A percentile compares a stretch with the other conserved stretches of the same genome.
phyloP scores from a whole-genome alignment of 73 alveolate species.

The Paramecium sonneborni region DNA sequence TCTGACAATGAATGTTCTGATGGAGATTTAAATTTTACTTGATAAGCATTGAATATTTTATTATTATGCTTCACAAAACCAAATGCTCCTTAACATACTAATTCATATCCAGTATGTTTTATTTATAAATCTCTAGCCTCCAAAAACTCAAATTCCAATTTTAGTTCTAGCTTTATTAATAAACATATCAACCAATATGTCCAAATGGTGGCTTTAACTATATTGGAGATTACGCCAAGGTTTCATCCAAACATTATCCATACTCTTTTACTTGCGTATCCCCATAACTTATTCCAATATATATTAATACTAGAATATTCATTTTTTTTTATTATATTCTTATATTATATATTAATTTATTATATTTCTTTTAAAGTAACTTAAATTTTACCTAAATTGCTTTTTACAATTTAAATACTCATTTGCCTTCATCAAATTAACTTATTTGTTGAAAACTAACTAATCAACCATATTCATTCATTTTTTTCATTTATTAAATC shows the following conservation, averaged over 20 bases:
- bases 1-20: slow-evolving; percentile 56
- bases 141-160: slow-evolving; percentile 26
- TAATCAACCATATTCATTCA: too few relatives aligned
- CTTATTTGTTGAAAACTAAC: not conserved
- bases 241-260: slow-evolving; percentile 41
- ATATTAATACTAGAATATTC: not conserved
- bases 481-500: not conserved
- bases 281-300: not conserved
- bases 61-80: slow-evolving; percentile 31
- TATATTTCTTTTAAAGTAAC: not conserved
- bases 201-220: slow-evolving; percentile 33
- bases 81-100: not conserved
- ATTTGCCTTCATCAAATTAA: not conserved
- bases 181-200: not conserved
- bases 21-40: slow-evolving; percentile 44
- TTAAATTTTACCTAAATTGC: not conserved
- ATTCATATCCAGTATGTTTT: slow-evolving; percentile 28
- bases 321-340: not conserved
- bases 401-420: not conserved
- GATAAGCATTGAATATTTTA: slow-evolving; percentile 28
- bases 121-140: slow-evolving; percentile 19
- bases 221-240: slow-evolving; percentile 35
- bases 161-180: not conserved
- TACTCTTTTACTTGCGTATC: not conserved
- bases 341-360: not conserved